Evolutionary conservation across 2,329 filamentous ascomycete genomes (phyloP).

Genomic region (Camillea tinctor): DNA sequence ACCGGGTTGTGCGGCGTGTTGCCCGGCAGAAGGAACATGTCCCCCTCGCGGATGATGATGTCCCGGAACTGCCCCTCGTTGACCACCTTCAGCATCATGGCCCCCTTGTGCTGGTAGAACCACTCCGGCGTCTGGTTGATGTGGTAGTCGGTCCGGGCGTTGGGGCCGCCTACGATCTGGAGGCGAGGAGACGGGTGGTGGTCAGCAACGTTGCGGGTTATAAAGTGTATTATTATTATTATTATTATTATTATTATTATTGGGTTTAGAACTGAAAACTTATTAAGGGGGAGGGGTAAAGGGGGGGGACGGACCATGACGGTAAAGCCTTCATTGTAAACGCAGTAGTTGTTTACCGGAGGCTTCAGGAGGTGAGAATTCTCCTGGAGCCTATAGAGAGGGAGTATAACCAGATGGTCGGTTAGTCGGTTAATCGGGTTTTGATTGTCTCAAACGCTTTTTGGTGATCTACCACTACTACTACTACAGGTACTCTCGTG

Average conservation of each 20-base stretch:
- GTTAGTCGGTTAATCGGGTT: neutral
- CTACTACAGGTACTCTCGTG: neutral
- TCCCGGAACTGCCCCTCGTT: constrained; percentile 73
- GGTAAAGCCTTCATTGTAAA: constrained; percentile 81
- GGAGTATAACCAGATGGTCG: neutral
- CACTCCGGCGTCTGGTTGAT: constrained; percentile 95
- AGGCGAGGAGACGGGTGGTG: neutral
- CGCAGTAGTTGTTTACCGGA: constrained; percentile 96
- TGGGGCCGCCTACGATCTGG: constrained; percentile 90
- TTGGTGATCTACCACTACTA: too few species aligned
- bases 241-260: too few species aligned
- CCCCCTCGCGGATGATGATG: constrained; percentile 86
- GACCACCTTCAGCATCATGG: constrained; percentile 91
- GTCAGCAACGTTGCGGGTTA: neutral
- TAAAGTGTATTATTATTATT: too few species aligned
- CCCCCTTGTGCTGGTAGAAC: constrained; percentile 95
- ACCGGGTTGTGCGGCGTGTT: constrained; percentile 97
- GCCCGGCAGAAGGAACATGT: constrained; percentile 89
- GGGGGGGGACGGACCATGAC: constrained; percentile 62
- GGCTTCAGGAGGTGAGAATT: constrained; percentile 92
- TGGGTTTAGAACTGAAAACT: too few species aligned
- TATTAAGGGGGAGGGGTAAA: neutral
- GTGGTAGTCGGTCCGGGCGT: constrained; percentile 96
- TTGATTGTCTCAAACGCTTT: too few species aligned
- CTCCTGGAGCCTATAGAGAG: constrained; percentile 69